Percentiles rank a stretch among this genome's conserved stretches.
These are phyloP conservation scores for Castanea sativa DNA, from an alignment of 306 rosid species.

Conservation along the genomic window DNA sequence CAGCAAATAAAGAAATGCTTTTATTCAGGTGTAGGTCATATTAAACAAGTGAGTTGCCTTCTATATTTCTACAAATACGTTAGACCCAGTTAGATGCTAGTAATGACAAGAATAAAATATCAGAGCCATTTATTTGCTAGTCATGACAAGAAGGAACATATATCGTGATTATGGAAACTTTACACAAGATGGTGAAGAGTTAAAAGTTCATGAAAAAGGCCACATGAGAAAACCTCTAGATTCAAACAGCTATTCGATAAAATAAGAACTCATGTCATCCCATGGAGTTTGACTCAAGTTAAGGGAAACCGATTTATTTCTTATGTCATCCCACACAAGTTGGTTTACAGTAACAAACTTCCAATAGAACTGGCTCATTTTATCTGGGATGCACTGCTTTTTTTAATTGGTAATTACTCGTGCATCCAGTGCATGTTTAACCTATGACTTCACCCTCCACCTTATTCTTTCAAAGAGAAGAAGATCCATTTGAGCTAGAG, in stretches of 20 bases:
- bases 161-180: background rate
- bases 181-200: background rate
- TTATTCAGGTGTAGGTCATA: background rate
- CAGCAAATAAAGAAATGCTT: background rate
- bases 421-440: too few species aligned
- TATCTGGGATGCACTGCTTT: background rate
- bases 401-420: too few species aligned
- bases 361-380: background rate
- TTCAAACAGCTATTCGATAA: background rate
- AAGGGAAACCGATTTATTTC: background rate
- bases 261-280: background rate
- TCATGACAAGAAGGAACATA: background rate
- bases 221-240: background rate
- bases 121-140: background rate
- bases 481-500: too few species aligned
- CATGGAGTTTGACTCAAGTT: background rate
- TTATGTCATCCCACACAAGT: background rate
- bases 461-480: too few species aligned
- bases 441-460: too few species aligned
- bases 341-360: background rate
- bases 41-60: background rate
- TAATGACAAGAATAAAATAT: background rate
- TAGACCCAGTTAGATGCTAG: background rate
- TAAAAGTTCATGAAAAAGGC: background rate
- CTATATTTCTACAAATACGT: background rate